phyloP scores from a whole-genome alignment of 1,284 basidiomycete species.

The Austroboletus rostrupii region DNA sequence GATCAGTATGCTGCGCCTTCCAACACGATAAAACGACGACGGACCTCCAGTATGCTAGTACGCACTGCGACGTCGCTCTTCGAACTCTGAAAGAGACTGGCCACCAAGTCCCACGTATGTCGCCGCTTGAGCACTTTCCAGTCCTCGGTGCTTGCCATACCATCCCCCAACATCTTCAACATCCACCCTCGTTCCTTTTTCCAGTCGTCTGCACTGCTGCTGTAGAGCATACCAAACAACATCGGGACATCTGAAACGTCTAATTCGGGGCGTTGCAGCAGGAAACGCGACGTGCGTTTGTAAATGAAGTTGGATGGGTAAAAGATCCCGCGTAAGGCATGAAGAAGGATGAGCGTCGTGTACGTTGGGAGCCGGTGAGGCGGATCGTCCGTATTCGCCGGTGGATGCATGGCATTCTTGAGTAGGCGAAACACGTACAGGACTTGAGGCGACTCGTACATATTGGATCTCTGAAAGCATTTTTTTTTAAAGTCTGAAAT shows the following conservation, averaged over 20 bases:
- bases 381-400: constrained; percentile 36
- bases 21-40: constrained; percentile 1
- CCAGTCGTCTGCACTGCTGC: constrained; percentile 66
- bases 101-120: constrained; percentile 85
- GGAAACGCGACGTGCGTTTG: constrained; percentile 51
- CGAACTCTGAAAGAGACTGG: constrained; percentile 73
- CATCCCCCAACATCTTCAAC: constrained; percentile 66
- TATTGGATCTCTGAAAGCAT: constrained; percentile 59
- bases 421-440: constrained; percentile 73
- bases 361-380: constrained; percentile 66
- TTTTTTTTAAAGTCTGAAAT: background rate
- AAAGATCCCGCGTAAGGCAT: constrained; percentile 51
- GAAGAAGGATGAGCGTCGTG: constrained; percentile 68
- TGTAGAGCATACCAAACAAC: constrained; percentile 78
- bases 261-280: constrained; percentile 56
- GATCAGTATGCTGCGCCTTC: background rate
- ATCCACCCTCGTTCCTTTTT: constrained; percentile 88
- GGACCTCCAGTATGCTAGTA: constrained; percentile 63
- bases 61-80: constrained; percentile 52
- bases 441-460: constrained; percentile 82
- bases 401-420: constrained; percentile 53
- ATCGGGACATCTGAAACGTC: constrained; percentile 58
- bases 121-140: constrained; percentile 80
- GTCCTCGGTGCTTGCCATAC: constrained; percentile 68
- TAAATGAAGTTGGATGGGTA: constrained; percentile 55